These are phyloP conservation scores for Penicillium sp. DNA, from an alignment of 2,329 filamentous ascomycete genomes.

Conservation along the genomic window DNA sequence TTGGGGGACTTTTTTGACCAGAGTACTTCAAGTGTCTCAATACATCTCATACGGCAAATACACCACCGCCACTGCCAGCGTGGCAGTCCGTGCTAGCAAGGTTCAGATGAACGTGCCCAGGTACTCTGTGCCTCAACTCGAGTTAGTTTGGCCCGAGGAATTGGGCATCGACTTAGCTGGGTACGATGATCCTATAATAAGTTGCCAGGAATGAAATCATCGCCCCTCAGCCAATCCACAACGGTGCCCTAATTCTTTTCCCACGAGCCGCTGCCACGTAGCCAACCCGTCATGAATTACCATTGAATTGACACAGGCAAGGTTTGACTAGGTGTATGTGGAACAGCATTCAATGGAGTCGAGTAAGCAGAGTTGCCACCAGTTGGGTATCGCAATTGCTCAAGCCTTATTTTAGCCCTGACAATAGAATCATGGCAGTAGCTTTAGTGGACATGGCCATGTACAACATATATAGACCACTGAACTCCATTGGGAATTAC, in stretches of 20 bases:
- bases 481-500: too few species aligned
- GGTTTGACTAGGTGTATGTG: not conserved
- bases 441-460: not conserved
- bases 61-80: conserved; percentile 20
- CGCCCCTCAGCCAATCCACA: not conserved
- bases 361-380: not conserved
- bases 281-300: not conserved
- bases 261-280: conserved; percentile 19
- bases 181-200: not conserved
- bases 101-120: not conserved
- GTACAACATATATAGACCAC: not conserved
- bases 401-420: not conserved
- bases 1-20: not conserved
- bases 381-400: not conserved
- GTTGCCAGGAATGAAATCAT: conserved; percentile 1
- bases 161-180: conserved; percentile 14
- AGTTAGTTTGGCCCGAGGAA: not conserved
- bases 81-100: conserved; percentile 20
- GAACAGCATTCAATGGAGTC: not conserved
- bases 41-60: not conserved
- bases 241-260: not conserved
- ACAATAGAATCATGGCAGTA: not conserved
- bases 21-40: not conserved
- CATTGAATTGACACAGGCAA: not conserved
- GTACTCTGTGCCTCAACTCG: not conserved